phyloP scores from a whole-genome alignment of 495 filamentous ascomycete species.

The Tuber umbilicatum region DNA sequence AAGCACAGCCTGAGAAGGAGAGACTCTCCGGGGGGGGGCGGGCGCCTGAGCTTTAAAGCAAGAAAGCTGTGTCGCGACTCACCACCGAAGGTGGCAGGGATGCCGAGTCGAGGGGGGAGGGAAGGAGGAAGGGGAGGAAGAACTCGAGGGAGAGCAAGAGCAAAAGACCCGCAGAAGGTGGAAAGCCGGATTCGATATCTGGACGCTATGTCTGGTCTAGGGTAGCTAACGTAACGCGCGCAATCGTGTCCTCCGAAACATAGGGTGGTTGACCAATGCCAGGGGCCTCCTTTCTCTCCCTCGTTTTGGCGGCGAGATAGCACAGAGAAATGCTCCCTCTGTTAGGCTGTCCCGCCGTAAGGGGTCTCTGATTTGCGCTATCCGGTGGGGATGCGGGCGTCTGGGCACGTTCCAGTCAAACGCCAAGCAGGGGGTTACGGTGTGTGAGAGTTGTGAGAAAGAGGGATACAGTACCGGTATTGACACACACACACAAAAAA shows the following conservation, averaged over 20 bases:
- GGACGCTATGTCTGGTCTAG: slow-evolving; percentile 6
- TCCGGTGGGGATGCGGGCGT: slow-evolving; percentile 19
- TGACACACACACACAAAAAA: slow-evolving; percentile 11
- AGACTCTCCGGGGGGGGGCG: slow-evolving; percentile 32
- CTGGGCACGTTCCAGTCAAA: slow-evolving; percentile 39
- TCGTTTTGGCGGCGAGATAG: slow-evolving; percentile 8
- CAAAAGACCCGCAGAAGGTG: slow-evolving; percentile 9
- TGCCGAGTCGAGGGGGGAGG: not conserved
- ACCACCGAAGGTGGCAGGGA: slow-evolving; percentile 20
- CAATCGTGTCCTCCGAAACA: slow-evolving; percentile 35
- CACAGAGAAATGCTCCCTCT: slow-evolving; percentile 24
- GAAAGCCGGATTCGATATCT: slow-evolving; percentile 30
- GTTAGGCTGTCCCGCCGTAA: slow-evolving; percentile 29
- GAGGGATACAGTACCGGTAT: slow-evolving; percentile 20
- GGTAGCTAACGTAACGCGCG: slow-evolving; percentile 28
- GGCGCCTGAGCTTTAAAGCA: slow-evolving; percentile 39
- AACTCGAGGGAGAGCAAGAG: slow-evolving; percentile 7
- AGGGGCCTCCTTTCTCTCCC: slow-evolving; percentile 17
- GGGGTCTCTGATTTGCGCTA: slow-evolving; percentile 19
- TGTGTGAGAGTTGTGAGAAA: slow-evolving; percentile 26
- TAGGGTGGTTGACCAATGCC: slow-evolving; percentile 25
- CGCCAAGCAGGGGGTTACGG: slow-evolving; percentile 34
- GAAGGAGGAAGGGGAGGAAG: not conserved
- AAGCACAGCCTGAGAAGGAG: slow-evolving; percentile 37
- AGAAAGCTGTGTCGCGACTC: slow-evolving; percentile 24